Evolutionary conservation across 306 rosid genomes (phyloP).

Genomic region (Dryas alaskensis): DNA sequence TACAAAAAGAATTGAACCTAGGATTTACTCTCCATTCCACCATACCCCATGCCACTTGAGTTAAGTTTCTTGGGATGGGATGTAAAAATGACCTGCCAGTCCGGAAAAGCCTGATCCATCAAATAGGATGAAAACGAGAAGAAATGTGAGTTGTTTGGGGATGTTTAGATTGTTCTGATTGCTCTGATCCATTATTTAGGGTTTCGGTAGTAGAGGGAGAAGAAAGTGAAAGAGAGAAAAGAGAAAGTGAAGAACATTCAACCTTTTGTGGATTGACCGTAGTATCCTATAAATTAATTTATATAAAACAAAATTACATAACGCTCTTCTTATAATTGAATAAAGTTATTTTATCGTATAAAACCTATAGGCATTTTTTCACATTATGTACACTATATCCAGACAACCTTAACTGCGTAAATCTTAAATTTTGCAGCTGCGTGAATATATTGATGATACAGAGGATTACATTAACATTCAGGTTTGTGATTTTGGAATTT

Average conservation of each 20-base stretch:
- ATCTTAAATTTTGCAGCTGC: slow-evolving; percentile 50
- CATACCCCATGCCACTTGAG: background rate
- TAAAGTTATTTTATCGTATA: no score
- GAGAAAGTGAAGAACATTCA: background rate
- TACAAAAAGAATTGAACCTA: background rate
- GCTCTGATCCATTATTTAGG: background rate
- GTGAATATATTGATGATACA: slow-evolving; percentile 80
- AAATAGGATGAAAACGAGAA: background rate
- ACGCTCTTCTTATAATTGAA: background rate
- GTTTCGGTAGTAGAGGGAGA: background rate
- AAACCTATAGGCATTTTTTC: background rate
- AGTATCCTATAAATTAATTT: background rate
- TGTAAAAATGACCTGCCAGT: background rate
- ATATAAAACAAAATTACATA: background rate
- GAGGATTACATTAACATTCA: slow-evolving; percentile 92
- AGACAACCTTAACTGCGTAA: slow-evolving; percentile 8
- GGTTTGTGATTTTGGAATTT: slow-evolving; percentile 28
- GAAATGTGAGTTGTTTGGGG: background rate
- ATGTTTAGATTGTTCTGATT: background rate
- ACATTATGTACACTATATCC: background rate
- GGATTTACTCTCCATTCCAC: background rate
- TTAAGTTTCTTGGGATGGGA: background rate
- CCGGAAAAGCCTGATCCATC: background rate
- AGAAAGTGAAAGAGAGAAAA: background rate
- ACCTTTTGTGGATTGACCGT: background rate